These are phyloP conservation scores for Talaromyces amestolkiae DNA, from an alignment of 2,329 filamentous ascomycete species.

Conservation along the genomic window DNA sequence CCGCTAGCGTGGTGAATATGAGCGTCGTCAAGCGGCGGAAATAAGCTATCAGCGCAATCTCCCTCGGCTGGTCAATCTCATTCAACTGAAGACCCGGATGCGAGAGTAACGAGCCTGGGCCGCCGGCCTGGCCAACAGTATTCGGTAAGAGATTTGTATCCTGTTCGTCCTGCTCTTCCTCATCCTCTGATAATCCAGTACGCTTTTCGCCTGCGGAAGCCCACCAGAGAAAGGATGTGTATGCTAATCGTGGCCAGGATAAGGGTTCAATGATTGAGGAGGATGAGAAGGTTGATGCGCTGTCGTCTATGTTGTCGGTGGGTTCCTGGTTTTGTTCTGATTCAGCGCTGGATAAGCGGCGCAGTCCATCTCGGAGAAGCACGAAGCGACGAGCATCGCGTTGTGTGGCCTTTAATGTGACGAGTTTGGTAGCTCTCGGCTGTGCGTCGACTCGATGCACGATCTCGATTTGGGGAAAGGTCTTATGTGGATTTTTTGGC, in stretches of 20 bases:
- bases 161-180: constrained; percentile 48
- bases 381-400: constrained; percentile 80
- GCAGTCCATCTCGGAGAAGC: constrained; percentile 63
- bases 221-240: constrained; percentile 66
- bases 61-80: constrained; percentile 39
- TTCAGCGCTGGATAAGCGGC: constrained; percentile 31
- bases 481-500: constrained; percentile 56
- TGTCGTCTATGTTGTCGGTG: constrained; percentile 37
- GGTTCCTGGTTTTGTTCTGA: constrained; percentile 20
- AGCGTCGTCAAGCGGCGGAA: constrained; percentile 49
- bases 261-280: constrained; percentile 54
- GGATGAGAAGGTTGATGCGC: constrained; percentile 43
- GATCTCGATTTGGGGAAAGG: constrained; percentile 74
- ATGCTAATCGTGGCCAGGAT: constrained; percentile 60
- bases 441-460: constrained; percentile 57
- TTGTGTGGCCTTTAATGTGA: constrained; percentile 74
- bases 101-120: constrained; percentile 28
- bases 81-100: constrained; percentile 30
- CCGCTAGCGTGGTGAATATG: constrained; percentile 46
- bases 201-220: constrained; percentile 62
- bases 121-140: constrained; percentile 13
- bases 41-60: constrained; percentile 50
- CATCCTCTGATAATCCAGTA: constrained; percentile 54
- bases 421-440: constrained; percentile 27
- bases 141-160: constrained; percentile 43